Conservation (phyloP, 441 rosid species). For the Populus hybrid region DNA sequence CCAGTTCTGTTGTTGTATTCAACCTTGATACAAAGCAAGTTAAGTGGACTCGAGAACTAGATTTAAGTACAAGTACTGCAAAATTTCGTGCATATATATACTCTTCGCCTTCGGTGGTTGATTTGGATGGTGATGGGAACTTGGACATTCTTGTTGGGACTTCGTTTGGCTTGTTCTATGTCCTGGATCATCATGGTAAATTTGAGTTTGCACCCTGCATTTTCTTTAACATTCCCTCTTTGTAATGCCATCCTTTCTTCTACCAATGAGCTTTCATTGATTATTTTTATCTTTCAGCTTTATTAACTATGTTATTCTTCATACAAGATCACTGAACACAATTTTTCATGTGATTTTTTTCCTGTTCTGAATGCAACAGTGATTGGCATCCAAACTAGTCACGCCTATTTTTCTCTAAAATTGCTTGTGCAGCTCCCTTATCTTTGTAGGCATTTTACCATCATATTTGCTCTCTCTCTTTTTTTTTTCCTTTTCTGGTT, state of each 20-base stretch:
- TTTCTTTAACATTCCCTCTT: not conserved
- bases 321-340: not conserved
- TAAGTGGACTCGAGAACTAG: constrained; percentile 81
- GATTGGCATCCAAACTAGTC: too few species aligned
- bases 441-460: not conserved
- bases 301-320: not conserved
- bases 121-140: constrained; percentile 98
- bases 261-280: not conserved
- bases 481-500: not conserved
- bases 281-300: not conserved
- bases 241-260: not conserved
- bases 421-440: not conserved
- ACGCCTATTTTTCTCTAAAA: too few species aligned
- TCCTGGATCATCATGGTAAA: constrained; percentile 92
- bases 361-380: too few species aligned
- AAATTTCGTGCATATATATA: constrained; percentile 80
- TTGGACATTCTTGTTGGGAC: constrained; percentile 98
- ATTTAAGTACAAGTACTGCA: constrained; percentile 72
- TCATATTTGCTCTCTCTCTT: not conserved
- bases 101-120: constrained; percentile 93
- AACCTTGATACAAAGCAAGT: constrained; percentile 97
- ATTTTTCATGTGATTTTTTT: too few species aligned
- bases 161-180: constrained; percentile 94
- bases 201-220: not conserved
- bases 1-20: constrained; percentile 83